Evolutionary conservation across 306 rosid species (phyloP), one percentile per base, ranked within the genome.

Genomic region (Astragalus glycyphyllos): DNA sequence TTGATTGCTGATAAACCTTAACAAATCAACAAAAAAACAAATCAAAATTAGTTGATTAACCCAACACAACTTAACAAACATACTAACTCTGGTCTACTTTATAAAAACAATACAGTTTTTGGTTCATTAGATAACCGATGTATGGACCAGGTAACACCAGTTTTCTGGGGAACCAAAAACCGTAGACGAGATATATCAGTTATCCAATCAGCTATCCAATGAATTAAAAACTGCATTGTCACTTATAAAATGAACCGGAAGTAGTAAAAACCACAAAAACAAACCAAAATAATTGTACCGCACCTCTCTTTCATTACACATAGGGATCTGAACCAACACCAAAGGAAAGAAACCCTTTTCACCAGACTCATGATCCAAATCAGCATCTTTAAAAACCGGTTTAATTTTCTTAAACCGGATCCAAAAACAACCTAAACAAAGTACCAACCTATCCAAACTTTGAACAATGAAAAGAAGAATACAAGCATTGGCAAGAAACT

Each of bases 311-410:
- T 92, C 96, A 57, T 90, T 90, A 65, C 96, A 90, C 98, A 90
- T 92, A 78, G 98, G 98, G 78, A 92, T 92, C 90, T 92, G 98
- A 42, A 92, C 91, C 40, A 92, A 80, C 35, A 92, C 97, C 96
- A 86, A 85, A 1, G 98, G 98, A 71, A 83, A 86, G 61, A 78
- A 90, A 11, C 86, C 96, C 3, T 83, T 85, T 58, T 86, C 92
- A 0, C 87, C 88, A n/a, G 95, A 80, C 65, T 92, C 98, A 55
- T 81, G 84, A 76, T 92, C 97, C 13, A 48, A n/a, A 10, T 60
- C 76, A 15, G 44, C 81, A 34, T 44, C 77, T 34, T 79, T 85
- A 1, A 84, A 87, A 72, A 88, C 83, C 6, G 90, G 96, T 61
- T 90, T 85, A 74, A 92, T 85, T 73, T 85, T 92, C 90, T 84